A percentile compares a stretch with the other conserved stretches of the same genome.
These are phyloP conservation scores for Alternaria novae-zelandiae DNA, from an alignment of 2,329 filamentous ascomycete species.

Conservation along the genomic window DNA sequence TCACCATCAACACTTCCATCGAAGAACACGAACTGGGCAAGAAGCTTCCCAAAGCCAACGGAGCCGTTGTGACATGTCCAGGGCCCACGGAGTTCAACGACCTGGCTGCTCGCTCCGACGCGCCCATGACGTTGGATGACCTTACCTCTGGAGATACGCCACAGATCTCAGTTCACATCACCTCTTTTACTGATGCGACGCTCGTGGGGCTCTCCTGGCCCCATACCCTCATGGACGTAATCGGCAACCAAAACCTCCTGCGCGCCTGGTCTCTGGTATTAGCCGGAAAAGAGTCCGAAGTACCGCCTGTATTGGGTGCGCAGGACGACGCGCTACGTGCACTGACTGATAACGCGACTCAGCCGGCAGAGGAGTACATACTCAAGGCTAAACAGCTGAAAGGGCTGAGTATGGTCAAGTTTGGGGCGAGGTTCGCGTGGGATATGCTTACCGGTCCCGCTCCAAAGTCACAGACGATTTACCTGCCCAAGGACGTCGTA, in stretches of 20 bases:
- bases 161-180: constrained; percentile 57
- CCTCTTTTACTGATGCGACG: constrained; percentile 59
- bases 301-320: constrained; percentile 35
- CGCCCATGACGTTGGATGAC: constrained; percentile 17
- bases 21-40: constrained; percentile 52
- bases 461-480: constrained; percentile 48
- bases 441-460: constrained; percentile 10
- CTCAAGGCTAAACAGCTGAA: constrained; percentile 20
- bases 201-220: constrained; percentile 56
- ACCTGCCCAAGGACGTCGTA: constrained; percentile 40
- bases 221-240: constrained; percentile 58
- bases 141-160: constrained; percentile 49
- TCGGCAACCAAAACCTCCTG: constrained; percentile 53
- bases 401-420: constrained; percentile 17
- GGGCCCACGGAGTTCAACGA: constrained; percentile 6
- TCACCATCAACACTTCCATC: constrained; percentile 45
- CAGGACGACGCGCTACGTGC: constrained; percentile 46
- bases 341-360: background rate
- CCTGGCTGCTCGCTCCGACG: constrained; percentile 15
- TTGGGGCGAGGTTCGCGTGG: constrained; percentile 13
- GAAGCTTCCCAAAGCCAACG: constrained; percentile 41
- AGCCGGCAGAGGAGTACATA: constrained; percentile 19
- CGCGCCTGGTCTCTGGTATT: constrained; percentile 57
- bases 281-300: constrained; percentile 51
- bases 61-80: background rate